Evolutionary conservation across 352 stramenopile genomes (phyloP), one percentile per base, ranked within the genome.

Genomic region (Phytophthora pluvialis): DNA sequence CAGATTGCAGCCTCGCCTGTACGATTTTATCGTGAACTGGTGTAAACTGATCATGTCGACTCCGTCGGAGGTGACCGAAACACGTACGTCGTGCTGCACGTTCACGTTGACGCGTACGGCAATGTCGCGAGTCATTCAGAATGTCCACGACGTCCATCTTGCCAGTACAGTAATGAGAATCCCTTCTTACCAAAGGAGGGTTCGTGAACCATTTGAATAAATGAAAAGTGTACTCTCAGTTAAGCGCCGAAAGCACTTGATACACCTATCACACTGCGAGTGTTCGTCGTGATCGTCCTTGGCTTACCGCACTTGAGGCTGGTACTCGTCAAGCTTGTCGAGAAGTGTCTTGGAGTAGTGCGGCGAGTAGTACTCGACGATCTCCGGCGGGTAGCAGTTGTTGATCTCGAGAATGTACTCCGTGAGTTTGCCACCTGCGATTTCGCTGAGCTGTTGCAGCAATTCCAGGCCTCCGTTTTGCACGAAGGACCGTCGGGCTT

Each of bases 351-450:
- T 98, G 55, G 90, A 97, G 77, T 98, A 98, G 66, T 98, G 97
- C 26, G 94, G 93, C 54, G 90, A 98, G 78, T 98, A 98, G 70
- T 98, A 98, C 75, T 98, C 92, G 47, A 98, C 95, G 49, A 98
- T 97, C 68, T 98, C 95, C 0, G 93, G 91, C 15, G 95, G 95
- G 72, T 98, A 98, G 75, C 93, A 98, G 50, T 93, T 97, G 83
- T 98, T 98, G 78, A 98, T 98, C 61, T 97, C 86, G 60, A 95
- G 73, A 59, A 98, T 98, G 75, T 97, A 97, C 69, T 98, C 93
- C 6, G 88, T 96, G 35, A 98, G 82, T 62, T 98, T 98, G n/a
- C 93, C 92, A 6, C 86, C 89, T 1, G 92, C 91, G 3, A 78
- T 91, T 66, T 98, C 93, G 32, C 94, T 94, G 26, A 98, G 83